Percentiles rank a stretch among this genome's conserved stretches.
These are phyloP conservation scores for Guillardia theta DNA, from an alignment of 78 protist species.

Conservation along the genomic window DNA sequence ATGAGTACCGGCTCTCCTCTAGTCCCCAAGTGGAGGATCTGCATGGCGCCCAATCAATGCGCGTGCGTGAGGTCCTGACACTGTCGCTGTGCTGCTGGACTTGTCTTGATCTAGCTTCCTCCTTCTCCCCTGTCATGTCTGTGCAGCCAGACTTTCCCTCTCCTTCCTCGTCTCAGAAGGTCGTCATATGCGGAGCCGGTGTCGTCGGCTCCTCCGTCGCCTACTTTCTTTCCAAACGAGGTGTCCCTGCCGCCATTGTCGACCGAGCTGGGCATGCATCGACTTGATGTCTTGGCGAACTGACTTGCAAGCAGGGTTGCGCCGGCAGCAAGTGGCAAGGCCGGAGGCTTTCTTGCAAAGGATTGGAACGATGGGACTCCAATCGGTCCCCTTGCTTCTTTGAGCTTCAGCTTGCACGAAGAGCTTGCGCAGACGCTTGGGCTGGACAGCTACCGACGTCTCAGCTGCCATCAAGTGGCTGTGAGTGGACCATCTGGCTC, in stretches of 20 bases:
- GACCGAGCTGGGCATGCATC: not conserved
- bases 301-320: not conserved
- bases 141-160: too few relatives aligned
- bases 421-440: not conserved
- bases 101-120: too few relatives aligned
- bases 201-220: not conserved
- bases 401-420: constrained; percentile 31
- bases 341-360: constrained; percentile 60
- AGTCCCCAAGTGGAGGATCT: too few relatives aligned
- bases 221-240: not conserved
- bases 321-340: constrained; percentile 40
- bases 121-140: too few relatives aligned
- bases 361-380: constrained; percentile 46
- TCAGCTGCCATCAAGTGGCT: not conserved
- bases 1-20: too few relatives aligned
- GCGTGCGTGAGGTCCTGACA: too few relatives aligned
- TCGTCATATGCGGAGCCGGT: not conserved
- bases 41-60: too few relatives aligned
- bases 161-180: too few relatives aligned
- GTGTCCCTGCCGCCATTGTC: not conserved
- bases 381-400: not conserved
- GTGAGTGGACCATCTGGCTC: not conserved
- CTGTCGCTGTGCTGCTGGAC: too few relatives aligned
- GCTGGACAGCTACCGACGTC: constrained; percentile 4
- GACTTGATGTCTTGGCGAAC: not conserved